Percentiles rank a stretch among this genome's conserved stretches.
Conservation (phyloP, 257 asterid genomes). For the Solanum medicagineum region DNA sequence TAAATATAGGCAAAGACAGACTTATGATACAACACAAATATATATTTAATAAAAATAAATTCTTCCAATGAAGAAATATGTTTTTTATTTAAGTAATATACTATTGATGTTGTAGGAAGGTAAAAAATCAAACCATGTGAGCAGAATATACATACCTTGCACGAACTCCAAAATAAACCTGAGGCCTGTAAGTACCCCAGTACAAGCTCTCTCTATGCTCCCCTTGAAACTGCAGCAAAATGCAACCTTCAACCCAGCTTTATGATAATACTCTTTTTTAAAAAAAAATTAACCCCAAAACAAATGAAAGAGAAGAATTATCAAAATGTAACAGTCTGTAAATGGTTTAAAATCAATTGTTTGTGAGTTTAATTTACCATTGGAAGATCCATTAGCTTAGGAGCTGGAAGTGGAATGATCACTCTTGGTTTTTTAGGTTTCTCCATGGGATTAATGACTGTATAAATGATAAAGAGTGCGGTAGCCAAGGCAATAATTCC, state of each 20-base stretch:
- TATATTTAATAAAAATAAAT: neutral
- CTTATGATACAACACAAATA: neutral
- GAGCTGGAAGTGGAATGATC: slow-evolving; percentile 82
- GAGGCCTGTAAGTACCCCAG: slow-evolving; percentile 99
- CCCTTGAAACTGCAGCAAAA: slow-evolving; percentile 67
- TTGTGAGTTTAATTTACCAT: slow-evolving; percentile 32
- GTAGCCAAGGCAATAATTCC: slow-evolving; percentile 22
- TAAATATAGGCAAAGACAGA: neutral
- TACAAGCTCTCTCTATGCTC: slow-evolving; percentile 89
- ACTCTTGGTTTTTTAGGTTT: slow-evolving; percentile 50
- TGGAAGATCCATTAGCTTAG: slow-evolving; percentile 87
- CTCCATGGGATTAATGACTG: slow-evolving; percentile 16
- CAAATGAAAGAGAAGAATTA: neutral
- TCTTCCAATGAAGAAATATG: neutral
- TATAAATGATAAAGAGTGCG: slow-evolving; percentile 24
- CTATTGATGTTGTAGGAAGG: neutral
- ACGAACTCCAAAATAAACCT: slow-evolving; percentile 83
- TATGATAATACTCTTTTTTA: neutral
- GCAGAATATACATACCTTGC: slow-evolving; percentile 41
- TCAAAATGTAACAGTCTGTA: neutral
- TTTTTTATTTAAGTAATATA: neutral
- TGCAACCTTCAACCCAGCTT: neutral
- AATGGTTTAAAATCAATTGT: neutral
- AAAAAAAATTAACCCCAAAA: neutral
- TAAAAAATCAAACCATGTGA: neutral